These are phyloP conservation scores for Colletotrichum melonis DNA, from an alignment of 2,329 filamentous ascomycete genomes.

Conservation along the genomic window DNA sequence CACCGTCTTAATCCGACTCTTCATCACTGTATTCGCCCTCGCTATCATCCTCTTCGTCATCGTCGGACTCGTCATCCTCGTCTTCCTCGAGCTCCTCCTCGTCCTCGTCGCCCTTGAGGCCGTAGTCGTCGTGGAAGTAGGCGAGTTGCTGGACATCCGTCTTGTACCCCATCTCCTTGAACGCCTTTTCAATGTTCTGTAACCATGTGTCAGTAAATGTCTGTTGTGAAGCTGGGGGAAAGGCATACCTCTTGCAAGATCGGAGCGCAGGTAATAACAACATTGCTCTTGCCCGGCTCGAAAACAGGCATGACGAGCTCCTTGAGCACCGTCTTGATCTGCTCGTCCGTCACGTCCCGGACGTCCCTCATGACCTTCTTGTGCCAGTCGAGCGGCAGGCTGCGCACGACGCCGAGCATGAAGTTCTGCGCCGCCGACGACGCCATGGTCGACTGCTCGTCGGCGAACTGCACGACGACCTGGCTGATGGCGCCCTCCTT, in stretches of 20 bases:
- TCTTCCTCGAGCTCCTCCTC: slow-evolving; percentile 67
- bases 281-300: slow-evolving; percentile 80
- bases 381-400: slow-evolving; percentile 81
- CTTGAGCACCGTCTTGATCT: slow-evolving; percentile 80
- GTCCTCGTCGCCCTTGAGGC: slow-evolving; percentile 72
- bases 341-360: slow-evolving; percentile 77
- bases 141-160: slow-evolving; percentile 79
- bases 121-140: slow-evolving; percentile 91
- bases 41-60: slow-evolving; percentile 61
- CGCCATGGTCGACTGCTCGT: slow-evolving; percentile 88
- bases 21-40: slow-evolving; percentile 54
- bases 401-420: slow-evolving; percentile 81
- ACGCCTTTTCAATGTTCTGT: slow-evolving; percentile 80
- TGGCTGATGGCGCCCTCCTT: slow-evolving; percentile 91
- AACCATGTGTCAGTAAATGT: slow-evolving; percentile 16
- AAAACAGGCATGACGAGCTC: slow-evolving; percentile 86
- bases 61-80: slow-evolving; percentile 68
- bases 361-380: slow-evolving; percentile 82
- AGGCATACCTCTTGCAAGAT: slow-evolving; percentile 74
- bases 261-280: slow-evolving; percentile 89
- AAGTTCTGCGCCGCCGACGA: slow-evolving; percentile 87
- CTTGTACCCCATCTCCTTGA: slow-evolving; percentile 82
- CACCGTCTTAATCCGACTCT: slow-evolving; percentile 38
- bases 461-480: slow-evolving; percentile 87
- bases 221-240: too few relatives aligned